Conservation (phyloP, 2,329 filamentous ascomycete genomes). For the Stagonosporopsis vannaccii region DNA sequence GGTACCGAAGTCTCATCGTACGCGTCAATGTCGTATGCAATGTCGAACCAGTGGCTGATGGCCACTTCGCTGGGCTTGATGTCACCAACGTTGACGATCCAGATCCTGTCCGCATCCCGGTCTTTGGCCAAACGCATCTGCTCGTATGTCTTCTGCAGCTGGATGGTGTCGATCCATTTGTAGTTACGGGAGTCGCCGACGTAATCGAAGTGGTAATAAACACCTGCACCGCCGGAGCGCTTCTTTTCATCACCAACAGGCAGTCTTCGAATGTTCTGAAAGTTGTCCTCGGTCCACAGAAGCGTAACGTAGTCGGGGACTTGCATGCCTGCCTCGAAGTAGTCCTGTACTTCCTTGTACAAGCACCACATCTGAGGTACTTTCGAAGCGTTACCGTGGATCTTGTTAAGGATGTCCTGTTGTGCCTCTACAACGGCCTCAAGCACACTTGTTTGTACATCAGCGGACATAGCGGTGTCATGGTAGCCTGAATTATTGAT, state of each 20-base stretch:
- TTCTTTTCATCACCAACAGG: constrained; percentile 66
- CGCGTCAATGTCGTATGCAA: constrained; percentile 68
- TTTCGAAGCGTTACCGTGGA: constrained; percentile 60
- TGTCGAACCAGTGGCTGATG: constrained; percentile 71
- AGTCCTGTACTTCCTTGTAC: constrained; percentile 77
- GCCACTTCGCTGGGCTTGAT: constrained; percentile 71
- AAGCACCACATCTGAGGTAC: constrained; percentile 76
- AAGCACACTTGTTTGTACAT: constrained; percentile 66
- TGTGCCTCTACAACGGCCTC: constrained; percentile 68
- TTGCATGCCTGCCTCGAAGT: constrained; percentile 69
- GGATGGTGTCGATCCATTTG: constrained; percentile 69
- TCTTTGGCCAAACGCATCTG: constrained; percentile 70
- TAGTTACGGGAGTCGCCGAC: constrained; percentile 68
- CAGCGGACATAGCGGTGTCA: constrained; percentile 67
- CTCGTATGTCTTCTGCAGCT: constrained; percentile 70
- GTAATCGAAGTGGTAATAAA: constrained; percentile 72
- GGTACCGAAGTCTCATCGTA: constrained; percentile 65
- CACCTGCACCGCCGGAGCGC: constrained; percentile 68
- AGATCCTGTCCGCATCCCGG: constrained; percentile 66
- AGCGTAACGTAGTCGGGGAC: constrained; percentile 72
- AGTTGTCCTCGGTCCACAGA: constrained; percentile 75
- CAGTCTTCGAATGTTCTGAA: constrained; percentile 69
- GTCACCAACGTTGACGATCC: constrained; percentile 73
- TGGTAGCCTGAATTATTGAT: constrained; percentile 52
- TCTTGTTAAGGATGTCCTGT: constrained; percentile 63